A percentile compares a stretch with the other conserved stretches of the same genome.
Conservation (phyloP, 2,329 filamentous ascomycete genomes). For the Arthrocladium fulminans region DNA sequence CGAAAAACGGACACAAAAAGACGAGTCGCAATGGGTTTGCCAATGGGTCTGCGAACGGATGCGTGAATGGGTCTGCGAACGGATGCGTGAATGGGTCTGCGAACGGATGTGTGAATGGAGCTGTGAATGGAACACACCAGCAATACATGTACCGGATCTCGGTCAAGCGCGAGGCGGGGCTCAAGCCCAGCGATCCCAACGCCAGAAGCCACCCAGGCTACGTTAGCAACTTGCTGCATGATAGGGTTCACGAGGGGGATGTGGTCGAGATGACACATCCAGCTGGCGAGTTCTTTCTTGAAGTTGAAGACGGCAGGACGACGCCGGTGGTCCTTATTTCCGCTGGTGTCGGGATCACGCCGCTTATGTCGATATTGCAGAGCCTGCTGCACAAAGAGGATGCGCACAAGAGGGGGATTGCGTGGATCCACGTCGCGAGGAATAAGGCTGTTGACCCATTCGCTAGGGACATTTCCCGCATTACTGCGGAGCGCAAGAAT, state of each 20-base stretch:
- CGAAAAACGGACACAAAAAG: slow-evolving; percentile 24
- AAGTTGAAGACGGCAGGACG: slow-evolving; percentile 26
- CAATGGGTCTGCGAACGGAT: not conserved
- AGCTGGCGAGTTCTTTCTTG: slow-evolving; percentile 52
- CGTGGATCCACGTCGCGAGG: slow-evolving; percentile 53
- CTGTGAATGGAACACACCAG: too few species aligned
- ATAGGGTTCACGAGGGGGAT: slow-evolving; percentile 53
- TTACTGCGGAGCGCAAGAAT: slow-evolving; percentile 37
- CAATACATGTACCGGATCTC: slow-evolving; percentile 56
- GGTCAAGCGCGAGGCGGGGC: slow-evolving; percentile 57
- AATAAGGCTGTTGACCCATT: slow-evolving; percentile 43
- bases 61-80: not conserved
- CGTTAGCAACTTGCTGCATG: slow-evolving; percentile 62
- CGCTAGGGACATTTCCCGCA: slow-evolving; percentile 41
- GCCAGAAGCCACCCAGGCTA: slow-evolving; percentile 50
- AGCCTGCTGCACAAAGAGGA: slow-evolving; percentile 31
- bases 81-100: not conserved
- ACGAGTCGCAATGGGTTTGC: not conserved
- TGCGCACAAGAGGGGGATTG: slow-evolving; percentile 42
- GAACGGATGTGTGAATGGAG: not conserved
- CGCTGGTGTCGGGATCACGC: slow-evolving; percentile 53
- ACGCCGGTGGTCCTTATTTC: slow-evolving; percentile 53
- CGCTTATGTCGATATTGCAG: slow-evolving; percentile 54
- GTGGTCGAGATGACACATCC: slow-evolving; percentile 59
- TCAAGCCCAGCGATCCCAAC: slow-evolving; percentile 38